These are phyloP conservation scores for Geotrichum macrosporum DNA, from an alignment of 1,139 yeast species.

Conservation along the genomic window DNA sequence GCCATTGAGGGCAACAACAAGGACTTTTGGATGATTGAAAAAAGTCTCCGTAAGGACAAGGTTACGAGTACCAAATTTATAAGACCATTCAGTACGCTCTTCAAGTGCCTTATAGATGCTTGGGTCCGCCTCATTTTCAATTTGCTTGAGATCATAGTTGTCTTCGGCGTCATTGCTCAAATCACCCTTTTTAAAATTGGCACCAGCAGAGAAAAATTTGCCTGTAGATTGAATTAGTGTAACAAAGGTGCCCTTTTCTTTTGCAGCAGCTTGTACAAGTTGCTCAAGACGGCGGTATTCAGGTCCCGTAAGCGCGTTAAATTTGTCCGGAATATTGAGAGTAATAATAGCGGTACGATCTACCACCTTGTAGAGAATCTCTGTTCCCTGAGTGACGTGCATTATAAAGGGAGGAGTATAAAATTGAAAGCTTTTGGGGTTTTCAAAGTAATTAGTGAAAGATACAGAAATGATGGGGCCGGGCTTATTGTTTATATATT, in stretches of 20 bases:
- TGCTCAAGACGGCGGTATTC: conserved; percentile 65
- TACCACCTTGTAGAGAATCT: conserved; percentile 42
- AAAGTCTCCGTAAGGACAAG: conserved; percentile 64
- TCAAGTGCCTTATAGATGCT: conserved; percentile 6
- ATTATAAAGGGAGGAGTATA: not conserved
- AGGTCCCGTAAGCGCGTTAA: conserved; percentile 64
- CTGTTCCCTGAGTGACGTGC: conserved; percentile 6
- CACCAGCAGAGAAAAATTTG: conserved; percentile 80
- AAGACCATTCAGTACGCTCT: conserved; percentile 41
- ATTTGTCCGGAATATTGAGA: conserved; percentile 55
- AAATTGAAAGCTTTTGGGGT: not conserved
- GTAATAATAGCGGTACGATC: conserved; percentile 62
- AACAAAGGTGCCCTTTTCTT: conserved; percentile 58
- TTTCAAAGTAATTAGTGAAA: too few relatives aligned
- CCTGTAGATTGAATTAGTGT: conserved; percentile 74
- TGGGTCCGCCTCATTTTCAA: conserved; percentile 21
- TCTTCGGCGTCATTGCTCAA: conserved; percentile 33
- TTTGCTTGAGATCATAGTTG: conserved; percentile 23
- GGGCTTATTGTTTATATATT: too few relatives aligned
- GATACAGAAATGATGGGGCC: too few relatives aligned
- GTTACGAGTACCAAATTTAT: conserved; percentile 63
- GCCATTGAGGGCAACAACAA: conserved; percentile 77
- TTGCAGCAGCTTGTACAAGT: conserved; percentile 59
- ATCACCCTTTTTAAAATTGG: conserved; percentile 50
- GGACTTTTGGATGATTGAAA: conserved; percentile 65